Evolutionary conservation across 805 yeast species (phyloP), one percentile per base, ranked within the genome.

Genomic region (Myxozyma mucilagina): DNA sequence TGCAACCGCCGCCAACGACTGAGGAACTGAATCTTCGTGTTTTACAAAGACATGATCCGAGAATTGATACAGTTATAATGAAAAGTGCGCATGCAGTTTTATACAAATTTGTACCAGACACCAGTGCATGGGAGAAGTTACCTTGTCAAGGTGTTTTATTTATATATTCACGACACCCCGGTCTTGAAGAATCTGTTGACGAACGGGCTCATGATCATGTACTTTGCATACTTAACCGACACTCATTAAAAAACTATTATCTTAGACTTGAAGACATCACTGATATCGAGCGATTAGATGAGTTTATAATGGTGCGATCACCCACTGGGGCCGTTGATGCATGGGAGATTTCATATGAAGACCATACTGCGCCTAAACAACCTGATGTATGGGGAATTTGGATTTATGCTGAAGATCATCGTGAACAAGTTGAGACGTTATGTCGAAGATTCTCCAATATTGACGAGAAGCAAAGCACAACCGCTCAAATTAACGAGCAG

Each of bases 41-140:
- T 7, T 66, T 77, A 34, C 49, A 65, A 10, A 67, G 70, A 35
- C 76, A 75, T 62, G 80, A 77, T 62, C 73, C 75, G 4, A 53
- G 64, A 14, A 57, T 74, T n/a, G 72, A 72, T 32, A 71, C 74
- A 56, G 66, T 77, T 20, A 68, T 74, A 34, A 70, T 69, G 64
- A 69, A 74, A n/a, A 74, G 79, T 6, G 66, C 78, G 1, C 75
- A 76, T 35, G 76, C 79, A 62, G 76, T 74, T 32, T 75, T 76
- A 9, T 77, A 77, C 68, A 67, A 73, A 64, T 77, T 72, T 65
- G 70, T 73, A 51, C 50, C 70, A 14, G 70, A 62, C 10, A 48
- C 63, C 3, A 71, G 70, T 18, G 71, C 70, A 59, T 76, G 80
- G 80, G 76, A 74, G 43, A 76, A 75, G 66, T 61, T 69, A 32